Base-by-base conservation (phyloP, 805 yeast species). In the Wickerhamiella allomyrinae region DNA sequence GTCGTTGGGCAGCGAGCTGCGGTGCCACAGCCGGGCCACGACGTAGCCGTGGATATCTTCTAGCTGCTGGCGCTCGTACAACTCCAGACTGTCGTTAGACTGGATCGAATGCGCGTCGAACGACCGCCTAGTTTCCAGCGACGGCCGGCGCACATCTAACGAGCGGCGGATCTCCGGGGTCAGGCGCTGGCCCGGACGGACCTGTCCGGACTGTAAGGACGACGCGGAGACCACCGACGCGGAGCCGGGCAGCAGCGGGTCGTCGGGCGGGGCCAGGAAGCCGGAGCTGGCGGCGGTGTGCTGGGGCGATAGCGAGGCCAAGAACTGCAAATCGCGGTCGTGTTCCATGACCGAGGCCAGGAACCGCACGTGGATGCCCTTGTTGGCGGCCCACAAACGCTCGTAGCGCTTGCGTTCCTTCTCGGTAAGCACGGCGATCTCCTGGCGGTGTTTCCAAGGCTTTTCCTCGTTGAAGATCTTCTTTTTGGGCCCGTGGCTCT, bases 341-440 rank as follows among this genome's bases (percentile, higher is more conserved):
- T 27, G 31, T 10, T 36, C 39, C 15, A 36, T 20, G 7, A 36
- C 24, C 2, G 39, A 10, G 9, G 24, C 35, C 7, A 45, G 22
- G 20, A 34, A 41, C 9, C 40, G 37, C 19, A 53, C 47, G 39
- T 57, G 61, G 11, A 50, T 54, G 2, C 91, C 94, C 48, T 74
- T 75, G 56, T 91, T 91, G 25, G 94, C 76, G 0, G 80, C 94
- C 95, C 95, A 91, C 13, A 91, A 72, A 20, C 94, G 93, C 59
- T 87, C 96, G 59, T 89, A 91, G 29, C 97, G 62, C 56, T 86
- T 86, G 45, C 83, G 69, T 57, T 91, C 97, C 13, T 51, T 48
- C n/a, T 61, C 68, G 2, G 65, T 58, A 27, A 70, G 64, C 57
- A 49, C 66, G 56, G 48, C 53, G 5, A 76, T 66, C 46, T 75